Conservation (phyloP, 2,329 filamentous ascomycete genomes). For the Colletotrichum chrysophilum region DNA sequence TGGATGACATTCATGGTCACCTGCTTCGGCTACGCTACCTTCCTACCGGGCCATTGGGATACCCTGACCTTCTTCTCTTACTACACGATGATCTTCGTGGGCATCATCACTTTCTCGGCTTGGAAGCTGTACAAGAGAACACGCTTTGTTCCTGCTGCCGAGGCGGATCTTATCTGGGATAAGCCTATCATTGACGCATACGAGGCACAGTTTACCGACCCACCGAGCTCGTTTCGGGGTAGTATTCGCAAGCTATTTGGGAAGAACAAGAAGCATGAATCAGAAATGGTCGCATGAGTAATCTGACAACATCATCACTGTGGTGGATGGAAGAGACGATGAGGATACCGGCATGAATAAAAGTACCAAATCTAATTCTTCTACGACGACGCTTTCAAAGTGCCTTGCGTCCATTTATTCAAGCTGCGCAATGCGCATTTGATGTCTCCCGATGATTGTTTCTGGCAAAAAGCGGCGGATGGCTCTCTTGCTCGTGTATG, state of each 20-base stretch:
- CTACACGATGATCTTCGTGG: slow-evolving; percentile 63
- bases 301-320: background rate
- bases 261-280: slow-evolving; percentile 23
- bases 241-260: slow-evolving; percentile 54
- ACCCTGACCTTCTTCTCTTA: slow-evolving; percentile 54
- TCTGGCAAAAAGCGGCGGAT: background rate
- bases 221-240: slow-evolving; percentile 59
- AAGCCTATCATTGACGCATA: slow-evolving; percentile 64
- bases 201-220: slow-evolving; percentile 53
- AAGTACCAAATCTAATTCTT: background rate
- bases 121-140: slow-evolving; percentile 72
- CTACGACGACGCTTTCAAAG: background rate
- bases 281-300: background rate
- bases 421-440: background rate
- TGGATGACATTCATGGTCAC: slow-evolving; percentile 49
- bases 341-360: background rate
- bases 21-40: slow-evolving; percentile 62
- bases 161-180: slow-evolving; percentile 67
- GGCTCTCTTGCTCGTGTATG: background rate
- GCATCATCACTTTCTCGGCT: slow-evolving; percentile 56
- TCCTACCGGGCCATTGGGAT: slow-evolving; percentile 45
- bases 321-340: background rate
- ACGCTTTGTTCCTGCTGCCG: slow-evolving; percentile 53
- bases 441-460: background rate
- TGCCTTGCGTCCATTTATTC: background rate